Base-by-base conservation (phyloP, 2,329 filamentous ascomycete genomes). In the Aspergillus cejpii region DNA sequence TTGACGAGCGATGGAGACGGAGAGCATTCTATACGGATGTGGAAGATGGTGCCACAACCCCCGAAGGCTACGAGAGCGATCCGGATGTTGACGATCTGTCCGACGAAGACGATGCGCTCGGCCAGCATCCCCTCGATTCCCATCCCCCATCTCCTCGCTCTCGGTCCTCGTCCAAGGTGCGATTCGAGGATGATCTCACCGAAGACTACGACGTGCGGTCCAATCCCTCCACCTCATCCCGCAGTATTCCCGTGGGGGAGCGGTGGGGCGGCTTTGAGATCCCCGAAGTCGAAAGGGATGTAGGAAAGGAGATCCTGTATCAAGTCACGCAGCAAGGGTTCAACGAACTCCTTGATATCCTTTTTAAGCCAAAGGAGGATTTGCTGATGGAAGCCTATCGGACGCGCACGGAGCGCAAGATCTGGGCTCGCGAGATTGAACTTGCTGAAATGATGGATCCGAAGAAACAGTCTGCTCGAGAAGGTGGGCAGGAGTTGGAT, bases 261-360 rank as follows among this genome's bases (percentile, higher is more conserved):
- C 76, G 84, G 45, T 88, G 83, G 83, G 84, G 83, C 39, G 84
- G 84, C 14, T 83, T 87, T 64, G 85, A 88, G 41, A 82, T 94
- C 12, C 85, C 86, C 1, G 81, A 86, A 53, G 83, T 84, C 1
- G 89, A 95, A 63, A 78, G 78, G 47, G 89, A 95, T 62, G 82
- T 87, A 5, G 88, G 87, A 28, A 87, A 85, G 55, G 88, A 97
- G 61, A 85, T 96, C 3, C 72, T 97, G 1, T 96, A 94, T 59
- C 87, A 95, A 63, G 82, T 94, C 24, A 89, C 87, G 0, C 89
- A 96, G 64, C 85, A 95, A 65, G 85, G 88, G 0, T 87, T 95
- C 69, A 96, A 97, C 59, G 89, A 97, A 66, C 73, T 97, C 2
- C 78, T 98, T 0, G 87, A 97, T 59, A 77, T 82, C 1, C 74